These are phyloP conservation scores for Cyberlindnera meyerae DNA, from an alignment of 805 yeast species.

Conservation along the genomic window DNA sequence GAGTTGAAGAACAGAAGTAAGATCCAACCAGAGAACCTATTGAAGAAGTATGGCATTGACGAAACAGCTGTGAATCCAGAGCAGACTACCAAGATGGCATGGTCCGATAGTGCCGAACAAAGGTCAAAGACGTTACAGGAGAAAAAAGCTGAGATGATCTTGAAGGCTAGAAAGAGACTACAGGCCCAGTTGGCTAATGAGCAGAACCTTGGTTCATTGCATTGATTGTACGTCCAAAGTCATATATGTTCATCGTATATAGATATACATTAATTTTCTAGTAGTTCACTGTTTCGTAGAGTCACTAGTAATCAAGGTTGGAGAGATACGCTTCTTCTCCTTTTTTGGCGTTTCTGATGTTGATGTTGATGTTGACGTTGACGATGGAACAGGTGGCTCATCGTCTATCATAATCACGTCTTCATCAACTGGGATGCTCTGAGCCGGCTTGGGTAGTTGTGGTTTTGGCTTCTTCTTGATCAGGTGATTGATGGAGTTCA, in stretches of 20 bases:
- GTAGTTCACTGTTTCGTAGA: not conserved
- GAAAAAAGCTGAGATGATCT: constrained; percentile 53
- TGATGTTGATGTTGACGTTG: constrained; percentile 1
- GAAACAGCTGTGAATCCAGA: constrained; percentile 8
- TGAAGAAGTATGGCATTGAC: constrained; percentile 42
- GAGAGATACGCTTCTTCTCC: constrained; percentile 28
- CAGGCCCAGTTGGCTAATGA: constrained; percentile 29
- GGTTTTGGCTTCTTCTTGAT: constrained; percentile 8
- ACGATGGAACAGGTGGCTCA: too few relatives aligned
- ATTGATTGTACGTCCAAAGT: too few relatives aligned
- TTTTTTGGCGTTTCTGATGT: constrained; percentile 13
- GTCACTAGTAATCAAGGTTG: constrained; percentile 7
- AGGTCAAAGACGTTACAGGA: constrained; percentile 40
- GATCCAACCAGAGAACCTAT: constrained; percentile 27
- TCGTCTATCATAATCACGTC: constrained; percentile 3
- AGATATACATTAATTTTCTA: too few relatives aligned
- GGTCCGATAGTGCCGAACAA: constrained; percentile 41
- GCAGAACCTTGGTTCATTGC: too few relatives aligned
- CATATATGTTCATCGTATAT: too few relatives aligned
- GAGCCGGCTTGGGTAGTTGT: not conserved
- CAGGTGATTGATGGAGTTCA: constrained; percentile 8
- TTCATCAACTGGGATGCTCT: constrained; percentile 2
- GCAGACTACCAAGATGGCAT: constrained; percentile 23
- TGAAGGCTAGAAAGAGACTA: constrained; percentile 58
- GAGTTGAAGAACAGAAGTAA: constrained; percentile 21